phyloP scores from a whole-genome alignment of 2,329 filamentous ascomycete species.

The Fusarium aywerte region DNA sequence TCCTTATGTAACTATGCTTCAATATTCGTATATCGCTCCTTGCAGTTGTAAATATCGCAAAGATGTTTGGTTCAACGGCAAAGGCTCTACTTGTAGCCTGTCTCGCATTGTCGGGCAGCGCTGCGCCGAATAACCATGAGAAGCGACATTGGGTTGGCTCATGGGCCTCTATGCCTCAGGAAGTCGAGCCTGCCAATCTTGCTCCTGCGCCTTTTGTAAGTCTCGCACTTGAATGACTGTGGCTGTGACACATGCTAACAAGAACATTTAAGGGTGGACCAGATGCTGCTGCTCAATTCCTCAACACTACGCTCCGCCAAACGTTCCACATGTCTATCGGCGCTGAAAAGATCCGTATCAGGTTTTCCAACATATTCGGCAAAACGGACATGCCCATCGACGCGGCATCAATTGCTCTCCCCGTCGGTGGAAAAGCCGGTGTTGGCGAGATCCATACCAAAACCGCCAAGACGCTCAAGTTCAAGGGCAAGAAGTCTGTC shows the following conservation, averaged over 20 bases:
- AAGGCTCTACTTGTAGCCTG: constrained; percentile 14
- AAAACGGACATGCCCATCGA: constrained; percentile 23
- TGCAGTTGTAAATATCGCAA: too few species aligned
- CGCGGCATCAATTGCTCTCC: constrained; percentile 20
- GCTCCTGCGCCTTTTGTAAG: constrained; percentile 30
- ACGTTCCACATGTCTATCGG: constrained; percentile 28
- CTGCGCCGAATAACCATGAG: not conserved
- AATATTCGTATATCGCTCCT: not conserved
- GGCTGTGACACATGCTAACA: fast-evolving
- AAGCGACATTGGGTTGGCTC: constrained; percentile 29
- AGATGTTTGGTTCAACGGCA: constrained; percentile 6
- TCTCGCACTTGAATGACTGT: not conserved
- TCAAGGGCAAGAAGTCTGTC: constrained; percentile 18
- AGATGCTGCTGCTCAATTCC: constrained; percentile 16
- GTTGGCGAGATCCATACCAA: constrained; percentile 19
- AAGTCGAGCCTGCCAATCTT: constrained; percentile 26
- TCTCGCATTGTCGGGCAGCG: not conserved
- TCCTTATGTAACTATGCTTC: not conserved
- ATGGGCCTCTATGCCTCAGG: constrained; percentile 33
- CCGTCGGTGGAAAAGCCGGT: constrained; percentile 10
- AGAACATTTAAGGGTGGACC: constrained; percentile 7
- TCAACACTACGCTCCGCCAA: constrained; percentile 26
- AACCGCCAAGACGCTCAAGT: constrained; percentile 8
- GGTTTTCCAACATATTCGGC: constrained; percentile 30
- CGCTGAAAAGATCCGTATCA: constrained; percentile 20